phyloP scores from a whole-genome alignment of 2,329 filamentous ascomycete species.

The Fusarium acutatum region DNA sequence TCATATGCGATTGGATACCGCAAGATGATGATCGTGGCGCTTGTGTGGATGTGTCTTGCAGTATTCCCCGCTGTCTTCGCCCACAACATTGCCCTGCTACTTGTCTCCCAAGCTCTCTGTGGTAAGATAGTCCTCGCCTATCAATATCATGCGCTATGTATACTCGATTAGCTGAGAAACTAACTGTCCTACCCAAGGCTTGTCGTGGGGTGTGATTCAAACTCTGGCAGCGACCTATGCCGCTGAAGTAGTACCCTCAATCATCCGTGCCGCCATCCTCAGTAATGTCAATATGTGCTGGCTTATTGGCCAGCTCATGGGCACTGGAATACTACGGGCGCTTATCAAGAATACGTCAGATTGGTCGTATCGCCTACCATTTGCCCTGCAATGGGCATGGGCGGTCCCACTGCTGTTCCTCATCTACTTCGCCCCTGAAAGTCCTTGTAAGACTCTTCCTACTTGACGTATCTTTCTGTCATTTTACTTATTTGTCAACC shows the following conservation, averaged over 20 bases:
- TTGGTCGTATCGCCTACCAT: constrained; percentile 40
- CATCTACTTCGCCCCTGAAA: constrained; percentile 49
- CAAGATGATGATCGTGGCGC: constrained; percentile 48
- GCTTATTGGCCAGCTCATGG: constrained; percentile 50
- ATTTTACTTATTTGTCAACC: background rate
- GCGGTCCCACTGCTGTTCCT: constrained; percentile 46
- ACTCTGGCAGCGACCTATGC: constrained; percentile 50
- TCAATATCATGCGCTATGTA: fast-evolving
- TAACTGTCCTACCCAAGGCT: background rate
- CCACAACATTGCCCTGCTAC: constrained; percentile 39
- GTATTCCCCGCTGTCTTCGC: constrained; percentile 51
- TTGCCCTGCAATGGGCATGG: constrained; percentile 52
- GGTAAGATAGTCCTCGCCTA: background rate
- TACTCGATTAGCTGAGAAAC: background rate
- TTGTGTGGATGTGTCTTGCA: constrained; percentile 46
- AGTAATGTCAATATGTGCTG: constrained; percentile 52
- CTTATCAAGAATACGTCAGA: background rate
- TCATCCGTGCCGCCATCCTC: constrained; percentile 44
- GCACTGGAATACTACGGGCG: constrained; percentile 38
- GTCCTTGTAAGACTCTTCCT: constrained; percentile 29
- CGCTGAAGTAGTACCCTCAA: constrained; percentile 46
- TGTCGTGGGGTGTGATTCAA: constrained; percentile 47
- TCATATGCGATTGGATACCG: constrained; percentile 48
- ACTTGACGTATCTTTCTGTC: fast-evolving
- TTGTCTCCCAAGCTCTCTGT: constrained; percentile 46